phyloP scores from a whole-genome alignment of 257 asterid genomes.

The Jacaranda mimosifolia region DNA sequence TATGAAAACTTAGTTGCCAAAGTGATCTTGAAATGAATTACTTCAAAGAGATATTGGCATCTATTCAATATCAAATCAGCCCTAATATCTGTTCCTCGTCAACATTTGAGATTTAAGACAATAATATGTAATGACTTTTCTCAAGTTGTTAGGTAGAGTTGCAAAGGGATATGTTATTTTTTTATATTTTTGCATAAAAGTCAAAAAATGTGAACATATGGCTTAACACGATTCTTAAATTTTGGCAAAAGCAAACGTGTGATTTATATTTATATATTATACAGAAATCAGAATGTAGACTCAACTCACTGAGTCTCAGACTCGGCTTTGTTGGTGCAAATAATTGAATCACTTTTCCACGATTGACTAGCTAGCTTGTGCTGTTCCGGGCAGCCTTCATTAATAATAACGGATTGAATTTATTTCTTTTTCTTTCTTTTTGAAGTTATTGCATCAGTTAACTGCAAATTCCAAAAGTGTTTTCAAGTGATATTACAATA shows the following conservation, averaged over 20 bases:
- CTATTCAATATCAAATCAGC: background rate
- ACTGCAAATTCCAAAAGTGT: no score
- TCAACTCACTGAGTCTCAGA: no score
- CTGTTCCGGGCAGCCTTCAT: background rate
- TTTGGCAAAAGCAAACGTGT: no score
- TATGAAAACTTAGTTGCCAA: no score
- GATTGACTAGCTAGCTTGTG: background rate
- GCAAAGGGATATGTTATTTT: background rate
- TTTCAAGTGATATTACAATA: no score
- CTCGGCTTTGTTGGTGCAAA: background rate
- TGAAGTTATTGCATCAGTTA: background rate
- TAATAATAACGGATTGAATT: background rate
- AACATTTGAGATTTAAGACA: background rate
- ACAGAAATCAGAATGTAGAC: background rate
- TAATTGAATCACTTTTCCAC: constrained; percentile 3
- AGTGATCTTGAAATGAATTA: background rate
- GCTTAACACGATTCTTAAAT: background rate
- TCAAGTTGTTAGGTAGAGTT: background rate
- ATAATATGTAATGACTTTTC: background rate
- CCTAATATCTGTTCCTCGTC: background rate
- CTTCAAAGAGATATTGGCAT: background rate
- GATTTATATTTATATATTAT: no score
- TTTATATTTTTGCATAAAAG: background rate
- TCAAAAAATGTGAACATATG: background rate
- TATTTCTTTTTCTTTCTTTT: background rate